A percentile compares a stretch with the other conserved stretches of the same genome.
These are phyloP conservation scores for Nakataea oryzae DNA, from an alignment of 2,329 filamentous ascomycete species.

Conservation along the genomic window DNA sequence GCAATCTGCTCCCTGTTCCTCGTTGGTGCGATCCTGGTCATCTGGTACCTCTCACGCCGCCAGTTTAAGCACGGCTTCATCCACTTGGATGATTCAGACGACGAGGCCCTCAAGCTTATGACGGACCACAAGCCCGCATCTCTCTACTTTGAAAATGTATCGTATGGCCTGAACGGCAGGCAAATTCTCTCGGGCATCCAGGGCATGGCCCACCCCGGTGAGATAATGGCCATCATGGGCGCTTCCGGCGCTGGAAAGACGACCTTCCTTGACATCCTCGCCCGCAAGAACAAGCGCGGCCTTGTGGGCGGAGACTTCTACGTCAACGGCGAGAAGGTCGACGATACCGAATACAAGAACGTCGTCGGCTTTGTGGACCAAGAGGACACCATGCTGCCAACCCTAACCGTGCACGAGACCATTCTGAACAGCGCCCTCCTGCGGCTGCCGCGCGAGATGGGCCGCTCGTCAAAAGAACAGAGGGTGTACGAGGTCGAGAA, in stretches of 20 bases:
- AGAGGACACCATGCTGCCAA: conserved; percentile 93
- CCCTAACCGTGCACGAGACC: conserved; percentile 93
- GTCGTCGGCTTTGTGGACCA: conserved; percentile 97
- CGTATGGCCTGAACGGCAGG: conserved; percentile 79
- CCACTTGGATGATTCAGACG: conserved; percentile 78
- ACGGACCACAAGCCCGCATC: conserved; percentile 85
- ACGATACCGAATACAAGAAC: conserved; percentile 74
- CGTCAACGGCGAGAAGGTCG: conserved; percentile 86
- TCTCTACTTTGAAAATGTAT: conserved; percentile 78
- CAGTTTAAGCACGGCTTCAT: conserved; percentile 62
- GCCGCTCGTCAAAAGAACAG: conserved; percentile 76
- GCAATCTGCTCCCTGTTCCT: conserved; percentile 72
- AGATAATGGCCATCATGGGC: conserved; percentile 95
- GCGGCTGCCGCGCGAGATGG: conserved; percentile 88
- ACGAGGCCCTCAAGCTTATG: conserved; percentile 79
- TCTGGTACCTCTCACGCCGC: conserved; percentile 83
- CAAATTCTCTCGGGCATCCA: conserved; percentile 71
- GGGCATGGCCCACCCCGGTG: conserved; percentile 86
- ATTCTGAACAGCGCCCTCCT: conserved; percentile 90
- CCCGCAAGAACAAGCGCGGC: conserved; percentile 93
- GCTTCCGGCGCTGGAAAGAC: conserved; percentile 97
- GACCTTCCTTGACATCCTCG: conserved; percentile 90
- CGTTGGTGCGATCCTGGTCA: conserved; percentile 69
- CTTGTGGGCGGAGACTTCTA: conserved; percentile 70
- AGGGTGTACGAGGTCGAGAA: conserved; percentile 87